Evolutionary conservation across 257 asterid genomes (phyloP), one percentile per base, ranked within the genome.

Genomic region (Parsonsia alboflavescens): DNA sequence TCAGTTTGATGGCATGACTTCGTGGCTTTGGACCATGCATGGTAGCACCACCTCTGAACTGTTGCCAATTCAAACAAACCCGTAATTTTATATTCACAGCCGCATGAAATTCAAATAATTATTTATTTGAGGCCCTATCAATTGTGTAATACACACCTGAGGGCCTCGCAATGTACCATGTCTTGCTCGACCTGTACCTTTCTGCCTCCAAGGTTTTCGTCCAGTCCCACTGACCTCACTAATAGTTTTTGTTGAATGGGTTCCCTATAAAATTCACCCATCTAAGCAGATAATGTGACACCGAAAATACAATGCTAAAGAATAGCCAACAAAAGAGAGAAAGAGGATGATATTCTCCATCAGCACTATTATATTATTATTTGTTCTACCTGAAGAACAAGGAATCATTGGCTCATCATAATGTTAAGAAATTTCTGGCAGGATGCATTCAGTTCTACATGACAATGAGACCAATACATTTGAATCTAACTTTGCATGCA

Each of bases 161-260:
- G 94, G 82, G 61, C 97, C 91, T 53, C 96, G 92, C 77, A 89
- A 64, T 53, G 99, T 85, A 76, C 97, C 97, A 77, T 88, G 94
- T 83, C 97, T 89, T 19, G 99, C 97, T 82, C 93, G 87, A 76
- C 99, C 99, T 50, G 93, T 84, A 61, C 97, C 97, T 85, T 94
- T 92, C 81, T 92, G 99, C 48, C 15, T 66, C 91, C 92, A 94
- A 28, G 99, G 99, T 77, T 92, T 94, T 83, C 88, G 85, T 33
- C 99, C 99, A 68, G 97, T 90, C 70, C 99, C 99, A 82, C 97
- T 92, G 69, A 94, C 99, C 86, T 94, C 97, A 73, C 97, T 90
- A 42, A 89, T 83, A 72, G 92, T 90, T 90, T 94, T 90, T 21
- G 97, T 94, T 59, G 99, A 92, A 79, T 94, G 97, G 44, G 97